Evolutionary conservation across 2,329 filamentous ascomycete species (phyloP), one percentile per base, ranked within the genome.

Genomic region (Cordyceps sp.): DNA sequence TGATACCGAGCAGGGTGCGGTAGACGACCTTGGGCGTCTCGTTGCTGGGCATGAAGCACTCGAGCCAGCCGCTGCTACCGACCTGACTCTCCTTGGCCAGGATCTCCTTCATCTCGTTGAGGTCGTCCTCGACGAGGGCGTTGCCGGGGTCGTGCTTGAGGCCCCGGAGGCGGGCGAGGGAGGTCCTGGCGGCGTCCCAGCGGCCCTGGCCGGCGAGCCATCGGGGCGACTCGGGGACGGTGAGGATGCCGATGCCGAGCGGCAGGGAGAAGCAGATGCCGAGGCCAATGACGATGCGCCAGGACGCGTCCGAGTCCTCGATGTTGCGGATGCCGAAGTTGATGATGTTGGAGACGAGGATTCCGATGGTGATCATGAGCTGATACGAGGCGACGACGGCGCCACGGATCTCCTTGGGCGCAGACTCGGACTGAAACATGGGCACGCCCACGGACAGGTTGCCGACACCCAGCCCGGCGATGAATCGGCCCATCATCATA

Each of bases 371-470:
- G 46, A 80, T 74, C 48, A 78, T 69, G 3, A 80, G 62, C 56
- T 80, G 76, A 50, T 79, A 80, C 31, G 62, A 68, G 2, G 66
- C 64, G 16, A 80, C 66, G 23, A 79, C 59, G 5, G 72, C 60
- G 43, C 73, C 73, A 42, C 76, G 68, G 31, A 80, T 67, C 37
- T 70, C 64, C 37, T 70, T 63, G 0, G 75, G 76, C 4, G 69
- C 68, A 34, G 65, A 72, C 50, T 81, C 76, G n/a, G 64, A 69
- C 47, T 78, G 73, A 42, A 79, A 80, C 69, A 80, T 73, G 30
- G 72, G 72, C 1, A 75, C 71, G 17, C 71, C 55, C 25, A 77
- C 73, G 5, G 68, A 75, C 0, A 79, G 57, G 14, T 66, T 62
- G 19, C 76, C 76, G 29, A 81, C 69, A 16, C 73, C 73, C 2